phyloP scores from a whole-genome alignment of 306 rosid species.

The Cucumis sativus region Cucumber_9930_V3 NC_026661.2:4061001-4061500 shows the following conservation, averaged over 20 bases:
- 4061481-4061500: conserved; percentile 60
- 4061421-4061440: conserved; percentile 9
- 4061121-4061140: neutral
- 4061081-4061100: neutral
- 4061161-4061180: neutral
- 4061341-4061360: conserved; percentile 64
- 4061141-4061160: neutral
- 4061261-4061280: conserved; percentile 73
- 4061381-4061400: neutral
- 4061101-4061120: too few relatives aligned
- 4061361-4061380: neutral
- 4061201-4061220: conserved; percentile 2
- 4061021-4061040: neutral
- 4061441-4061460: conserved; percentile 60
- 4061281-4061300: conserved; percentile 74
- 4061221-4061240: conserved; percentile 74
- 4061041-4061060: neutral
- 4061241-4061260: conserved; percentile 74
- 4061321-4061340: conserved; percentile 66
- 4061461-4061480: conserved; percentile 54
- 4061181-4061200: neutral
- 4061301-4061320: conserved; percentile 50
- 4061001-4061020: neutral
- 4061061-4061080: neutral
- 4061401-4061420: neutral